A percentile compares a stretch with the other conserved stretches of the same genome.
Evolutionary conservation across 257 asterid species (phyloP).

Genomic region (Verbena officinalis): DNA sequence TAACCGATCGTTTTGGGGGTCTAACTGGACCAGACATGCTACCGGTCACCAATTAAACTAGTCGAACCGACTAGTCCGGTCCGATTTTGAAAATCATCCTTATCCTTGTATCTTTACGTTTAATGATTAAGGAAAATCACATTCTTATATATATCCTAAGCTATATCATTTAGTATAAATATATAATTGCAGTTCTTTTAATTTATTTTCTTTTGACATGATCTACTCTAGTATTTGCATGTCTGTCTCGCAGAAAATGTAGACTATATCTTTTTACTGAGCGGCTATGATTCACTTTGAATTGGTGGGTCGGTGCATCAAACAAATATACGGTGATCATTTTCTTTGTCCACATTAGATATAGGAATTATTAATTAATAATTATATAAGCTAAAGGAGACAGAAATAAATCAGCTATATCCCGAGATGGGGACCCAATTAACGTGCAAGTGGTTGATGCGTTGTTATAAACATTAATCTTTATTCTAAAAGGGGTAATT

Average conservation of each 20-base stretch:
- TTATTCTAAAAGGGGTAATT: slow-evolving; percentile 21
- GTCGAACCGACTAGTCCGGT: no score
- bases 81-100: no score
- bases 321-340: not conserved
- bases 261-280: not conserved
- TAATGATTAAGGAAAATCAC: no score
- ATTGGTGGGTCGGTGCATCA: slow-evolving; percentile 2
- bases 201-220: no score
- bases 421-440: slow-evolving; percentile 14
- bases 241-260: not conserved
- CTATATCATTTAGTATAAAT: no score
- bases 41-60: no score
- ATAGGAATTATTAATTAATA: not conserved
- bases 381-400: slow-evolving; percentile 10
- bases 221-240: not conserved
- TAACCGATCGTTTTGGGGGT: no score
- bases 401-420: slow-evolving; percentile 16
- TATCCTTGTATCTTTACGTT: no score
- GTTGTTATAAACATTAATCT: not conserved
- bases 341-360: not conserved
- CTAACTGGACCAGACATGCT: no score
- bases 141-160: no score
- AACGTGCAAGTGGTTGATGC: slow-evolving; percentile 34
- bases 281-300: not conserved
- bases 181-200: no score